Percentiles rank a stretch among this genome's conserved stretches.
phyloP scores from a whole-genome alignment of 176 grass and related monocot genomes.

The Triticum timopheevii region DNA sequence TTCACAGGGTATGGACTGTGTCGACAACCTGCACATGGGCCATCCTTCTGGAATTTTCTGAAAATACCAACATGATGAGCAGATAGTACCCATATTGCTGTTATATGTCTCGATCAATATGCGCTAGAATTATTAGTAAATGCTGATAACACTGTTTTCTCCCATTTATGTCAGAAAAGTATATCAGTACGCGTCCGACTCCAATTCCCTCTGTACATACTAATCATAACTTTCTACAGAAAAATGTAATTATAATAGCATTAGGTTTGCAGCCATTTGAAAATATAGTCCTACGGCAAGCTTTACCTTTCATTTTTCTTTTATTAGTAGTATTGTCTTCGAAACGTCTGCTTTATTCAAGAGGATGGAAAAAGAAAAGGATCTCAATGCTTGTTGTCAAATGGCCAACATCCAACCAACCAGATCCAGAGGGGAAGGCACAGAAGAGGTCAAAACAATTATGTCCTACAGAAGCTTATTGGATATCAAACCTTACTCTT shows the following conservation, averaged over 20 bases:
- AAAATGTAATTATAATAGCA: not conserved
- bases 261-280: not conserved
- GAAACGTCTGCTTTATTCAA: not conserved
- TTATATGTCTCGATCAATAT: slow-evolving; percentile 26
- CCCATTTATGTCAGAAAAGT: not conserved
- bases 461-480: not conserved
- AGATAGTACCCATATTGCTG: slow-evolving; percentile 20
- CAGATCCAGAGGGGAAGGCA: not conserved
- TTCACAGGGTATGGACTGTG: slow-evolving; percentile 31
- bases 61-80: slow-evolving; percentile 27
- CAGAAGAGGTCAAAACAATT: not conserved
- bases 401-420: slow-evolving; percentile 17
- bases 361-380: no score
- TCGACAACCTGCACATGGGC: not conserved
- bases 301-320: not conserved
- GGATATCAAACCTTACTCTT: not conserved
- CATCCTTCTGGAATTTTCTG: slow-evolving; percentile 2
- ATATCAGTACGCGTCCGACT: not conserved
- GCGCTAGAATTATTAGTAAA: slow-evolving; percentile 22
- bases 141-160: not conserved
- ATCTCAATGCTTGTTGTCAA: not conserved
- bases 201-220: not conserved
- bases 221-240: not conserved
- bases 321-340: not conserved
- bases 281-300: not conserved